A percentile compares a stretch with the other conserved stretches of the same genome.
Conservation (phyloP, 495 filamentous ascomycete genomes). For the Pseudomonodictys pantanalensis region DNA sequence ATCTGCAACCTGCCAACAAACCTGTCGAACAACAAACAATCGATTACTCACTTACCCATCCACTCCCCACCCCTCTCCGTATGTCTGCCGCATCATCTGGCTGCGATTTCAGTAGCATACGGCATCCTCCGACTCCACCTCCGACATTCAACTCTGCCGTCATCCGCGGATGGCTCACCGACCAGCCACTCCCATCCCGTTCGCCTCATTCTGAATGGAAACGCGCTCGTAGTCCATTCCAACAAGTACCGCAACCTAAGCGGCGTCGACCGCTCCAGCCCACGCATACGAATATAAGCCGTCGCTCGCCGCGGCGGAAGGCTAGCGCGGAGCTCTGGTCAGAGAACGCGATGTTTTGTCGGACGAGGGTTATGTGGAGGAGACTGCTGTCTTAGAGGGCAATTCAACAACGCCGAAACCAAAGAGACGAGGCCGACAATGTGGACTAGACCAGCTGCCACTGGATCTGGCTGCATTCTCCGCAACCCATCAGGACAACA, state of each 20-base stretch:
- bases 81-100: no score
- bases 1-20: no score
- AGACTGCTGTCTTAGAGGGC: neutral
- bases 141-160: neutral
- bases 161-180: neutral
- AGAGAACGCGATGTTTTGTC: neutral
- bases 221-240: neutral
- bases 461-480: neutral
- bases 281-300: neutral
- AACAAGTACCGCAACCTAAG: neutral
- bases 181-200: neutral
- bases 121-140: neutral
- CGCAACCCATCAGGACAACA: neutral
- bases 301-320: neutral
- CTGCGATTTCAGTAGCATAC: neutral
- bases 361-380: neutral
- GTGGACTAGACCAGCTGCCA: neutral
- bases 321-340: neutral
- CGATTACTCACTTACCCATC: no score
- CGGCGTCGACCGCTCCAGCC: neutral
- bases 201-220: no score
- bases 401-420: neutral
- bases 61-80: neutral
- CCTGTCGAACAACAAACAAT: no score
- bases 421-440: neutral